A percentile compares a stretch with the other conserved stretches of the same genome.
Evolutionary conservation across 2,329 filamentous ascomycete species (phyloP).

Genomic region (Lasiodiplodia theobromae): DNA sequence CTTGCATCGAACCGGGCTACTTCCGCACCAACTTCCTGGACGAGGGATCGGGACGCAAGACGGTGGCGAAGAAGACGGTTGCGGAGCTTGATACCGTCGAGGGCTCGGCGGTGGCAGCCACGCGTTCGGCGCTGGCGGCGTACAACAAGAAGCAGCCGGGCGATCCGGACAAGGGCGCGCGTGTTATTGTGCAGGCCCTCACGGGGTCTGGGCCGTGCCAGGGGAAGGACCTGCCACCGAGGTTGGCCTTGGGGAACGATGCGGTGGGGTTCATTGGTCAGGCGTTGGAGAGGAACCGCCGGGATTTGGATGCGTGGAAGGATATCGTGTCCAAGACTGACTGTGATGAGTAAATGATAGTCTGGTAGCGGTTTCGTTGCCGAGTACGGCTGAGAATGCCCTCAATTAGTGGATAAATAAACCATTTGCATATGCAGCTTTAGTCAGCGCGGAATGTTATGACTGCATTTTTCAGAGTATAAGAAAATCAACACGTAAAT

Average conservation of each 20-base stretch:
- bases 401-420: not conserved
- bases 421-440: not conserved
- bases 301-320: not conserved
- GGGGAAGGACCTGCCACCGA: not conserved
- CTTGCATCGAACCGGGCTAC: slow-evolving; percentile 82
- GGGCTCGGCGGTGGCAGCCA: slow-evolving; percentile 31
- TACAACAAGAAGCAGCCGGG: slow-evolving; percentile 54
- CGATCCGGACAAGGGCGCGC: slow-evolving; percentile 61
- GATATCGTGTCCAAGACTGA: slow-evolving; percentile 31
- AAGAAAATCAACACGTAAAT: not conserved
- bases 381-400: not conserved
- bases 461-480: too few species aligned
- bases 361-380: too few species aligned
- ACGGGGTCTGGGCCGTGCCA: slow-evolving; percentile 57
- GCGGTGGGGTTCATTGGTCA: not conserved
- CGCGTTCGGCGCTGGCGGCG: not conserved
- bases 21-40: slow-evolving; percentile 37
- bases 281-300: not conserved
- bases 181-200: slow-evolving; percentile 63
- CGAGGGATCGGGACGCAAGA: not conserved
- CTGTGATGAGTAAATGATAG: not conserved
- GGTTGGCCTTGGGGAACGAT: not conserved
- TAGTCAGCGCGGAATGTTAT: too few species aligned
- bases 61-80: slow-evolving; percentile 36
- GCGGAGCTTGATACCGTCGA: slow-evolving; percentile 52